Base-by-base conservation (phyloP, 164 flowering plant genomes). In the Umbilicus rupestris region DNA sequence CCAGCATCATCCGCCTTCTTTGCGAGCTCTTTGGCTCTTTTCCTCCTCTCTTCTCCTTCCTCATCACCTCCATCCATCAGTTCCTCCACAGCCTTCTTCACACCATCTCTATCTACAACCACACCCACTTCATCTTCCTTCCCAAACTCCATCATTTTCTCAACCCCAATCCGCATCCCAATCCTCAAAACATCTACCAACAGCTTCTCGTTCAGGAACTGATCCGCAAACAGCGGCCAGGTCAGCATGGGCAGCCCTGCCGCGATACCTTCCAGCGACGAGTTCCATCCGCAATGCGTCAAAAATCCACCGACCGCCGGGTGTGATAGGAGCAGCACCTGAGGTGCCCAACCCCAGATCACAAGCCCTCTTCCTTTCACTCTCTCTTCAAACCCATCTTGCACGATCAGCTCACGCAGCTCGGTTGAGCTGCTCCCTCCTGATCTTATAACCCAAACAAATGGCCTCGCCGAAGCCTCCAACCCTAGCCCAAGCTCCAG, bases 251-350 rank as follows among this genome's bases (percentile, higher is more conserved):
- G 77, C 16, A 71, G 33, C 0, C 74, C 74, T 0, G 62, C 41
- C 4, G 49, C 31, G 9, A 74, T 65, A 3, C 72, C 77, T 65
- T 74, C 77, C 0, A 68, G 5, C 17, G 68, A 35, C 1, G 73
- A 66, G 11, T 67, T 74, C 75, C 75, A 73, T 2, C 75, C 76
- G 20, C 76, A 70, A 26, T 74, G 76, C 20, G 73, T 74, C 33
- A 74, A 55, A 60, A 74, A 74, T 0, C 70, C 73, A 7, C 73
- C 73, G 9, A 58, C 26, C 11, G 73, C 42, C 17, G 65, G 66
- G 45, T 74, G 77, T 11, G 73, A 70, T 22, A 74, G 30, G 15
- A 71, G 65, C 5, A 71, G 68, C 10, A 71, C 35, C 11, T 74
- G 73, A 3, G 76, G 76, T 1, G 76, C 73, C 77, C 76, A 70